phyloP scores from a whole-genome alignment of 2,329 filamentous ascomycete genomes.

The Exophiala aquamarina region DNA sequence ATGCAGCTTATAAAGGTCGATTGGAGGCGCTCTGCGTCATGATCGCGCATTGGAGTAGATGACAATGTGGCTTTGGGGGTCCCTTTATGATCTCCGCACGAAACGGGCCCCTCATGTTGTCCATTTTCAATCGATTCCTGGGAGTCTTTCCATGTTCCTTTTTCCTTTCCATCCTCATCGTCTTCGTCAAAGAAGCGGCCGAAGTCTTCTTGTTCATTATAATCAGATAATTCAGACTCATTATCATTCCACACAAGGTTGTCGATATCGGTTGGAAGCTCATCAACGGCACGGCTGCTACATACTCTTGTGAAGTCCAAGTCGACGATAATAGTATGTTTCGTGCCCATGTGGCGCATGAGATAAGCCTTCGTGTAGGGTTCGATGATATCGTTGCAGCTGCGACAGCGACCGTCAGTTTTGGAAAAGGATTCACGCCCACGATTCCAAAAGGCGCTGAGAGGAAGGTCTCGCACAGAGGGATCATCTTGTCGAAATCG shows the following conservation, averaged over 20 bases:
- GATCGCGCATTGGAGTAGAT: neutral
- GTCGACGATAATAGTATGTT: neutral
- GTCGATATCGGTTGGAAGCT: neutral
- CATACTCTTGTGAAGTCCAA: neutral
- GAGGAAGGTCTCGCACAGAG: neutral
- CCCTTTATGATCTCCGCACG: neutral
- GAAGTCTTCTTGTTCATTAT: neutral
- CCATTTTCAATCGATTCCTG: neutral
- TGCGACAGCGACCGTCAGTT: neutral
- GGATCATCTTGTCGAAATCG: neutral
- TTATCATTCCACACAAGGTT: neutral
- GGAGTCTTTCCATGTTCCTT: neutral
- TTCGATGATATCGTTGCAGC: neutral
- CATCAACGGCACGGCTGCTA: neutral
- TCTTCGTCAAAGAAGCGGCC: neutral
- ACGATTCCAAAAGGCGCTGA: neutral
- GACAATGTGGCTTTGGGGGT: neutral
- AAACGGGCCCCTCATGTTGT: neutral
- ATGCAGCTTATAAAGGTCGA: slow-evolving; percentile 1
- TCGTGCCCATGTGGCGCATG: neutral
- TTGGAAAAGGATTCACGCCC: neutral
- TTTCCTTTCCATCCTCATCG: neutral
- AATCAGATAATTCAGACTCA: slow-evolving; percentile 1
- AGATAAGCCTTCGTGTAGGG: neutral
- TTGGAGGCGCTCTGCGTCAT: neutral